Evolutionary conservation across 176 grass and related monocot genomes (phyloP).

Genomic region (Themeda triandra): DNA sequence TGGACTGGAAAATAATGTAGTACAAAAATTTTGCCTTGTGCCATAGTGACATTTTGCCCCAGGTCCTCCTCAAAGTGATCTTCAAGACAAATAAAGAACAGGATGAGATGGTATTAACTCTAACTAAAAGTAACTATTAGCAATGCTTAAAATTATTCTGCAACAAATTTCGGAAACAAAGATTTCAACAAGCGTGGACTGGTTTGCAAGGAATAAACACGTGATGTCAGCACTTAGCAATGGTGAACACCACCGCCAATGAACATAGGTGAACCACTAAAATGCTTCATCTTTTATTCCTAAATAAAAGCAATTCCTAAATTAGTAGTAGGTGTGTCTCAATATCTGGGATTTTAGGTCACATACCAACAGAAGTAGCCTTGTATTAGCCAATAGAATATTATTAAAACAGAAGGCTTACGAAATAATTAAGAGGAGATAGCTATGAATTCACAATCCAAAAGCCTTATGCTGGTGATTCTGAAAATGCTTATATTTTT

Average conservation of each 20-base stretch:
- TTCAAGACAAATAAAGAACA: slow-evolving; percentile 41
- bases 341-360: not conserved
- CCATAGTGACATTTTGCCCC: slow-evolving; percentile 78
- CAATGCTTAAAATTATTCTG: not conserved
- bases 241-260: not conserved
- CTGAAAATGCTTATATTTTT: not conserved
- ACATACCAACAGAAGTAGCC: not conserved
- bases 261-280: not conserved
- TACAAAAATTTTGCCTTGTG: slow-evolving; percentile 83
- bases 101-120: not conserved
- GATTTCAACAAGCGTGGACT: not conserved
- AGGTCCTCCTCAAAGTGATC: slow-evolving; percentile 95
- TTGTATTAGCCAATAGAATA: not conserved
- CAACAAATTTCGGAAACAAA: not conserved
- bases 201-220: not conserved
- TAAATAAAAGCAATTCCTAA: not conserved
- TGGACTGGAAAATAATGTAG: slow-evolving; percentile 79
- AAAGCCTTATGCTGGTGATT: not conserved
- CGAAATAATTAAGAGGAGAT: not conserved
- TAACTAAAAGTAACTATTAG: not conserved
- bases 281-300: slow-evolving; percentile 3
- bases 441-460: not conserved
- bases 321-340: not conserved
- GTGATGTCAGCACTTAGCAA: not conserved
- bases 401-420: not conserved